These are phyloP conservation scores for Tolypocladium ovalisporum DNA, from an alignment of 2,329 filamentous ascomycete genomes.

Conservation along the genomic window DNA sequence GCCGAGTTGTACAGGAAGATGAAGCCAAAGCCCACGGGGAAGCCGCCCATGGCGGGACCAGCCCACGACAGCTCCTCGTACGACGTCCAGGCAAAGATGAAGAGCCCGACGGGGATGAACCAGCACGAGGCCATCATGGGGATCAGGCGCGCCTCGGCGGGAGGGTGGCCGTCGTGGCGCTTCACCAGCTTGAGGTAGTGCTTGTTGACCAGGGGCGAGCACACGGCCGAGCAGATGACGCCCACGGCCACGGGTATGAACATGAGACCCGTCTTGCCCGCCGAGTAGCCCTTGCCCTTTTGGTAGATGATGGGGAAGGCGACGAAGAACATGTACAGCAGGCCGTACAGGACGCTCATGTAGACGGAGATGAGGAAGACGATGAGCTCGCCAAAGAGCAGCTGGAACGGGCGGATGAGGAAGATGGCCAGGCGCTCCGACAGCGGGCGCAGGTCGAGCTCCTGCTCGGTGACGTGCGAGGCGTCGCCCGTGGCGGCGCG, in stretches of 20 bases:
- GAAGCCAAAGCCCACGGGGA: constrained; percentile 67
- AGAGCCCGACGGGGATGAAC: constrained; percentile 51
- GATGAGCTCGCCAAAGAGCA: constrained; percentile 75
- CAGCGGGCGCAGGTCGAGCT: constrained; percentile 63
- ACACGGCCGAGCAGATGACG: constrained; percentile 55
- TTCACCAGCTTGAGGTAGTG: constrained; percentile 59
- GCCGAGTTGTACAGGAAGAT: constrained; percentile 75
- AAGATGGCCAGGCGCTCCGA: constrained; percentile 61
- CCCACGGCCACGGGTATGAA: constrained; percentile 77
- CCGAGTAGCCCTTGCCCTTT: constrained; percentile 65
- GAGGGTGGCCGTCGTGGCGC: constrained; percentile 60
- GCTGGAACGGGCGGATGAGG: constrained; percentile 72
- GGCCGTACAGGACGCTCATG: constrained; percentile 71
- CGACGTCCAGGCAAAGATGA: constrained; percentile 52
- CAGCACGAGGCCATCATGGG: constrained; percentile 75
- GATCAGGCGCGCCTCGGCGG: constrained; percentile 66
- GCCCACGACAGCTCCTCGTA: constrained; percentile 57
- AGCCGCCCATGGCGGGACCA: constrained; percentile 60
- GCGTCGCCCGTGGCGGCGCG: constrained; percentile 56
- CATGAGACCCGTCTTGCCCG: constrained; percentile 70
- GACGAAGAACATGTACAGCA: constrained; percentile 70
- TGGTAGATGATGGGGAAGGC: constrained; percentile 64
- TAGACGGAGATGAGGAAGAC: constrained; percentile 76
- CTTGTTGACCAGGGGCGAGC: constrained; percentile 65
- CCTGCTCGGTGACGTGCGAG: constrained; percentile 67